Conservation (phyloP, 495 filamentous ascomycete species). For the Penicillium canescens region DNA sequence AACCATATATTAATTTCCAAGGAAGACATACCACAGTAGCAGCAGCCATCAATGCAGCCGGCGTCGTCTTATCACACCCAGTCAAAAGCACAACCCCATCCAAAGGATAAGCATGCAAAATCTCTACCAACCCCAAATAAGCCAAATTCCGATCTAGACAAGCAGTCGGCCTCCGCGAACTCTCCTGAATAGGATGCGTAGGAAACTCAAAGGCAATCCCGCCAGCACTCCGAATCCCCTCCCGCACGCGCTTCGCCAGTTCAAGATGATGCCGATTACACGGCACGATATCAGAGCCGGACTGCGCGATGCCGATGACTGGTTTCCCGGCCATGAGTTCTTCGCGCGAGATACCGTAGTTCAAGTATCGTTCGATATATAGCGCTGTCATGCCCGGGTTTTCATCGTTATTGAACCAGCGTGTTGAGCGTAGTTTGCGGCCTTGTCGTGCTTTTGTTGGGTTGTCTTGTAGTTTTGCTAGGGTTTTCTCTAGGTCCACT, state of each 20-base stretch:
- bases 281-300: conserved; percentile 52
- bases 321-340: conserved; percentile 54
- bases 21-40: conserved; percentile 46
- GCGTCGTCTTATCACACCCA: conserved; percentile 58
- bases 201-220: conserved; percentile 57
- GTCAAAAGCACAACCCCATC: conserved; percentile 56
- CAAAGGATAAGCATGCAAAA: conserved; percentile 51
- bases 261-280: conserved; percentile 55
- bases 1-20: background rate
- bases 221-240: conserved; percentile 52
- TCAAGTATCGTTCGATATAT: conserved; percentile 55
- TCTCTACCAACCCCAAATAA: conserved; percentile 51
- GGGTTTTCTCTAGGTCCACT: too few relatives aligned
- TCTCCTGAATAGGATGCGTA: conserved; percentile 57
- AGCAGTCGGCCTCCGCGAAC: conserved; percentile 46
- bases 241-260: conserved; percentile 52
- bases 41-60: conserved; percentile 55
- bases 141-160: conserved; percentile 53
- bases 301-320: conserved; percentile 56
- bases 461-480: too few relatives aligned
- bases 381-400: conserved; percentile 51
- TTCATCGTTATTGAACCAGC: too few relatives aligned
- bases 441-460: too few relatives aligned
- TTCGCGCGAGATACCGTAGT: conserved; percentile 52
- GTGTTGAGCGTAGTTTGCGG: too few relatives aligned